These are phyloP conservation scores for Ascochyta lentis DNA, from an alignment of 2,329 filamentous ascomycete genomes.

Conservation along the genomic window DNA sequence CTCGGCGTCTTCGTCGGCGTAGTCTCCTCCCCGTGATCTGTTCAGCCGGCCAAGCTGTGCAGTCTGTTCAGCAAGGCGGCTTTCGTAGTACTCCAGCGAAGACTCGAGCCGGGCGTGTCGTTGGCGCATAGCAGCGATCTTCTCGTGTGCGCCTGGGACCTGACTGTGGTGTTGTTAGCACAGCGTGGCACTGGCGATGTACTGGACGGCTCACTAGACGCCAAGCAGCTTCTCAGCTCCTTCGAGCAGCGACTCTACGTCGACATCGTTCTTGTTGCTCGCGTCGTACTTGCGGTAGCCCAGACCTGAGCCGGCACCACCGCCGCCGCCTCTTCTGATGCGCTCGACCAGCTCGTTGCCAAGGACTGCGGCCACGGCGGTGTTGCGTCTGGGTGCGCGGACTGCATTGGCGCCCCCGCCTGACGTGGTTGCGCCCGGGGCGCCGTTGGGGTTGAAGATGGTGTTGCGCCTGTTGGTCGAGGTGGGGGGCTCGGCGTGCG, in stretches of 20 bases:
- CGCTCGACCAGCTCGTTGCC: conserved; percentile 86
- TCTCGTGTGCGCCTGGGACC: conserved; percentile 77
- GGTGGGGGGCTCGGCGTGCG: conserved; percentile 55
- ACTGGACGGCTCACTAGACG: conserved; percentile 71
- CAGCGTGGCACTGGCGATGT: too few species aligned
- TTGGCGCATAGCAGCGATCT: conserved; percentile 74
- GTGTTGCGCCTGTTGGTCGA: conserved; percentile 55
- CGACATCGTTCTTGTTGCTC: conserved; percentile 71
- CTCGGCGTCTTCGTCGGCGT: conserved; percentile 61
- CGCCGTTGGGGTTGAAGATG: conserved; percentile 52
- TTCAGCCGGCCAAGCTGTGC: conserved; percentile 77
- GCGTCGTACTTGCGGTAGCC: conserved; percentile 53
- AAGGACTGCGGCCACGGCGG: conserved; percentile 87
- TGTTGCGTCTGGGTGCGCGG: conserved; percentile 70
- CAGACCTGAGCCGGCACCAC: conserved; percentile 58
- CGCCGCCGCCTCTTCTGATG: conserved; percentile 68
- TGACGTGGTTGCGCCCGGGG: conserved; percentile 36
- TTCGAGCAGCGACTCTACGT: conserved; percentile 82
- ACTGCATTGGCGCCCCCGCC: conserved; percentile 52
- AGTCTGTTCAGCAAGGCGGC: conserved; percentile 77
- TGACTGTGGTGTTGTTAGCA: conserved; percentile 57
- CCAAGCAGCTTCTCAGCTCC: conserved; percentile 89
- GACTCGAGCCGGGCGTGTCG: conserved; percentile 74
- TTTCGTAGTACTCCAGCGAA: conserved; percentile 82
- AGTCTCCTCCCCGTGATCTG: conserved; percentile 61